These are phyloP conservation scores for Fusarium dlaminii DNA, from an alignment of 2,329 filamentous ascomycete genomes.

Conservation along the genomic window DNA sequence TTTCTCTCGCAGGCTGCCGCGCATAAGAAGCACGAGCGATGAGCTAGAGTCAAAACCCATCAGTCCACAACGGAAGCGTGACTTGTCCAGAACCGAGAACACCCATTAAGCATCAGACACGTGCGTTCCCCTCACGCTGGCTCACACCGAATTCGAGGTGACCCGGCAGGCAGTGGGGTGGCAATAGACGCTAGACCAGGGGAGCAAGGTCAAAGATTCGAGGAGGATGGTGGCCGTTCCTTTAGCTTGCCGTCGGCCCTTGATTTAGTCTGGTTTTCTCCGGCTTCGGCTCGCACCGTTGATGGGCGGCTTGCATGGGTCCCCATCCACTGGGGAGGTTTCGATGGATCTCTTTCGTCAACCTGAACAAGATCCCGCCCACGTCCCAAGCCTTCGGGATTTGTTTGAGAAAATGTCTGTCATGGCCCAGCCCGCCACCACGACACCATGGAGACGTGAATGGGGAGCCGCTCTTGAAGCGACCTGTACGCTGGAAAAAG, in stretches of 20 bases:
- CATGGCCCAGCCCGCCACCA: constrained; percentile 31
- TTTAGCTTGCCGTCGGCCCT: constrained; percentile 43
- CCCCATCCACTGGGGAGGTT: constrained; percentile 37
- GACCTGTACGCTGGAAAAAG: constrained; percentile 6
- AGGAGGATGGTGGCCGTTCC: constrained; percentile 27
- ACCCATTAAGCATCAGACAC: constrained; percentile 50
- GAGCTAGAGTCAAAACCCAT: constrained; percentile 25
- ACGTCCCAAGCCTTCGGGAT: constrained; percentile 45
- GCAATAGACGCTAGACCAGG: constrained; percentile 36
- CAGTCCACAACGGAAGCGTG: constrained; percentile 30
- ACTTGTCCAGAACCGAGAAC: constrained; percentile 31
- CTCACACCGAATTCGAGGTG: constrained; percentile 26
- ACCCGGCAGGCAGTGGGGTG: constrained; percentile 33
- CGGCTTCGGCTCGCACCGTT: constrained; percentile 52
- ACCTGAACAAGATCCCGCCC: constrained; percentile 41
- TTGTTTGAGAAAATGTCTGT: constrained; percentile 24
- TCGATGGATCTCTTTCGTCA: constrained; percentile 37
- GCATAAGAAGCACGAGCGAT: constrained; percentile 12
- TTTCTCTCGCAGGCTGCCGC: constrained; percentile 9
- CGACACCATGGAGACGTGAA: constrained; percentile 21
- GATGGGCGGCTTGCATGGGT: constrained; percentile 45
- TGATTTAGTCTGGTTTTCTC: constrained; percentile 47
- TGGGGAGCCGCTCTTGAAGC: not conserved
- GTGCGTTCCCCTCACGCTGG: constrained; percentile 41
- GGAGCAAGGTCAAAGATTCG: constrained; percentile 28